A percentile compares a stretch with the other conserved stretches of the same genome.
These are phyloP conservation scores for Claviceps monticola DNA, from an alignment of 2,329 filamentous ascomycete species.

Conservation along the genomic window DNA sequence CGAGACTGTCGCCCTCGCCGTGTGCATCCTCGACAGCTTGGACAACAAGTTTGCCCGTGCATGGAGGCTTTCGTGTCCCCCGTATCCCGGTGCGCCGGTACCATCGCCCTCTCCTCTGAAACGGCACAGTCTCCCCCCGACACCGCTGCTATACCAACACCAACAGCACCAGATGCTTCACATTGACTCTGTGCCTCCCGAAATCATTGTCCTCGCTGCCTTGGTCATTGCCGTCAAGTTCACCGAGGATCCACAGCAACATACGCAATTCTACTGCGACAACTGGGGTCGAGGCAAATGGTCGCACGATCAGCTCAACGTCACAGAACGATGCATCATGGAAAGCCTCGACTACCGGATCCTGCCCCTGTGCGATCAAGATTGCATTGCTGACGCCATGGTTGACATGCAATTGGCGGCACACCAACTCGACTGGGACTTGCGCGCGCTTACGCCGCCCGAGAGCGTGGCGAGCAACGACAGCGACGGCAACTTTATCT, in stretches of 20 bases:
- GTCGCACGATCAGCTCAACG: constrained; percentile 48
- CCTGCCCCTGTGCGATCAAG: constrained; percentile 42
- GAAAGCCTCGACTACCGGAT: constrained; percentile 50
- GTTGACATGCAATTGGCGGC: constrained; percentile 50
- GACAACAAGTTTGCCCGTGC: constrained; percentile 46
- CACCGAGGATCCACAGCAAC: constrained; percentile 42
- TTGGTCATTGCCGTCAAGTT: constrained; percentile 54
- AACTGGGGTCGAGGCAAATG: constrained; percentile 42
- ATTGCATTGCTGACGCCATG: constrained; percentile 43
- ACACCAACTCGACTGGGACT: constrained; percentile 15
- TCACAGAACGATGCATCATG: constrained; percentile 50
- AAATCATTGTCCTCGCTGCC: constrained; percentile 48
- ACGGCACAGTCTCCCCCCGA: constrained; percentile 34
- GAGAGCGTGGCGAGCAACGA: constrained; percentile 15
- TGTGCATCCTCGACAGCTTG: constrained; percentile 53
- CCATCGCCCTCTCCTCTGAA: constrained; percentile 17
- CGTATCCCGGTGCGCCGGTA: constrained; percentile 19
- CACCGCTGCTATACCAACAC: constrained; percentile 18
- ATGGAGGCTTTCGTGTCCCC: constrained; percentile 47
- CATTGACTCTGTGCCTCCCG: constrained; percentile 47
- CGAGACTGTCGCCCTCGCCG: constrained; percentile 49
- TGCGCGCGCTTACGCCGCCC: constrained; percentile 16
- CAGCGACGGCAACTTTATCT: constrained; percentile 15
- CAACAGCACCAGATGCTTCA: constrained; percentile 41
- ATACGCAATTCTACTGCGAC: constrained; percentile 37